Percentiles rank a stretch among this genome's conserved stretches.
phyloP scores from a whole-genome alignment of 1,284 basidiomycete genomes.

The Grifola frondosa region DNA sequence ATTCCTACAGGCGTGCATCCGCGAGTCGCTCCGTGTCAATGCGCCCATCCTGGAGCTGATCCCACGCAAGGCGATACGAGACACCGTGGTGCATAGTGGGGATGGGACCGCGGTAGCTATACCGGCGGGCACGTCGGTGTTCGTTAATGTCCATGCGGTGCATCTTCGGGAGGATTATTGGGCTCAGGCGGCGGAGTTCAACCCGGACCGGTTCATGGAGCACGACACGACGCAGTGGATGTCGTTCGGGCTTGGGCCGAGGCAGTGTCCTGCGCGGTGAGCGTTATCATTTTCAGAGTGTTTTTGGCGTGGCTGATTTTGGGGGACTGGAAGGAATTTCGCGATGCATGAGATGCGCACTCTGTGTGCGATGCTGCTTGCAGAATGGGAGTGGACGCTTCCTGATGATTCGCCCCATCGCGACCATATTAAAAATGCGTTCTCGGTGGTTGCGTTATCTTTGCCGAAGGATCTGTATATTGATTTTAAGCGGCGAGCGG shows the following conservation, averaged over 20 bases:
- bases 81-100: slow-evolving; percentile 17
- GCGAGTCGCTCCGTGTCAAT: slow-evolving; percentile 35
- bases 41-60: slow-evolving; percentile 30
- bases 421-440: slow-evolving; percentile 28
- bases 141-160: slow-evolving; percentile 30
- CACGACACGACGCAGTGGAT: slow-evolving; percentile 12
- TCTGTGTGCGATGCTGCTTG: slow-evolving; percentile 29
- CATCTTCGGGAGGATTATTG: slow-evolving; percentile 29
- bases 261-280: slow-evolving; percentile 32
- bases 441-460: slow-evolving; percentile 32
- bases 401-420: slow-evolving; percentile 28
- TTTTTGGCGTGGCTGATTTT: too few species aligned
- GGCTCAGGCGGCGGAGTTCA: slow-evolving; percentile 17
- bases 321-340: too few species aligned
- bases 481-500: too few species aligned
- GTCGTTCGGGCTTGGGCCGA: slow-evolving; percentile 21
- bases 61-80: slow-evolving; percentile 26
- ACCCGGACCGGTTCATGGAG: slow-evolving; percentile 24
- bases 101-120: slow-evolving; percentile 15
- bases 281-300: too few species aligned
- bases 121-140: slow-evolving; percentile 26
- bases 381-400: slow-evolving; percentile 30
- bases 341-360: slow-evolving; percentile 34
- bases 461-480: slow-evolving; percentile 25
- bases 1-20: slow-evolving; percentile 32